Evolutionary conservation across 2,329 filamentous ascomycete genomes (phyloP).

Genomic region (Paracamarosporium sp.): DNA sequence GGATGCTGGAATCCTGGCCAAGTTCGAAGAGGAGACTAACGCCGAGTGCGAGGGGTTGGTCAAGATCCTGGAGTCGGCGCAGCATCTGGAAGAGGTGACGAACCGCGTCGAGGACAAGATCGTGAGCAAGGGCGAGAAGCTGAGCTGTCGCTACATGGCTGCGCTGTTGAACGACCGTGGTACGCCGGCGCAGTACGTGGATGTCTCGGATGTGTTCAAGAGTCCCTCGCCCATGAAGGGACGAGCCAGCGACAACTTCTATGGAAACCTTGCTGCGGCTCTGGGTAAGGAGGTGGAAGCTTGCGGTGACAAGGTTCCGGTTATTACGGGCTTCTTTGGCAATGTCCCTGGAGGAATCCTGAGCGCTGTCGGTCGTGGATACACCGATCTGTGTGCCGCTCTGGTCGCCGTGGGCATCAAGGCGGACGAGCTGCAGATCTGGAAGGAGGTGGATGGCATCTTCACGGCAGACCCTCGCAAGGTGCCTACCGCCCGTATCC

Average conservation of each 20-base stretch:
- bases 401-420: constrained; percentile 87
- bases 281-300: constrained; percentile 52
- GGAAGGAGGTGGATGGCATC: constrained; percentile 99
- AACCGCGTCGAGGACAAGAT: constrained; percentile 70
- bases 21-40: constrained; percentile 71
- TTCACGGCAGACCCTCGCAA: constrained; percentile 87
- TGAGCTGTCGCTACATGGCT: constrained; percentile 92
- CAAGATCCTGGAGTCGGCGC: constrained; percentile 73
- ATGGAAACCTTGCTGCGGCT: constrained; percentile 48
- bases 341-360: constrained; percentile 89
- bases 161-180: constrained; percentile 80
- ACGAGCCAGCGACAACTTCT: constrained; percentile 55
- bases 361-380: constrained; percentile 90
- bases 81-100: constrained; percentile 61
- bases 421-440: constrained; percentile 91
- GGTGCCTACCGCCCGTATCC: constrained; percentile 89
- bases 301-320: constrained; percentile 54
- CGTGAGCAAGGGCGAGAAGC: constrained; percentile 92
- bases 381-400: constrained; percentile 95
- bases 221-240: constrained; percentile 55
- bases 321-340: constrained; percentile 89
- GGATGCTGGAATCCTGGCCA: constrained; percentile 51
- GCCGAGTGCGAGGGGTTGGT: constrained; percentile 81
- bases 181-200: constrained; percentile 87
- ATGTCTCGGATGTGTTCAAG: constrained; percentile 82